A percentile compares a stretch with the other conserved stretches of the same genome.
Conservation (phyloP, 116 monocot genomes). For the Papilionanthe hybrid region DNA sequence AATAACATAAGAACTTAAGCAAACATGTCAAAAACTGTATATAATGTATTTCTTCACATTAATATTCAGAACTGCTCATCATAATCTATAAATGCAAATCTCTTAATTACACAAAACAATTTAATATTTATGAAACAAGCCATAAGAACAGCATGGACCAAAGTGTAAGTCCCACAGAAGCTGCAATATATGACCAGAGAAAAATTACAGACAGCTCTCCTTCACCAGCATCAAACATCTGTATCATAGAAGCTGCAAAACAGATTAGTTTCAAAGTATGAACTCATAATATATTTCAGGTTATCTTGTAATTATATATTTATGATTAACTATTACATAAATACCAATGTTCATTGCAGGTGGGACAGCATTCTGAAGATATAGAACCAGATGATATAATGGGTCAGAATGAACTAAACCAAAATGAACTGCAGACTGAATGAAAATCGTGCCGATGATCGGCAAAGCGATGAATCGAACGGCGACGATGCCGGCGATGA, state of each 20-base stretch:
- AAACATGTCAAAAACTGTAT: too few species aligned
- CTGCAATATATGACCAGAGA: constrained; percentile 33
- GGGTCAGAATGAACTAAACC: constrained; percentile 41
- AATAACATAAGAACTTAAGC: too few species aligned
- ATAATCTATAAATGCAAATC: too few species aligned
- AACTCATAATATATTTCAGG: background rate
- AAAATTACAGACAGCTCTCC: constrained; percentile 41
- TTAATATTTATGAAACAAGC: constrained; percentile 15
- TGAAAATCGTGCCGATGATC: constrained; percentile 20
- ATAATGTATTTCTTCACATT: too few species aligned
- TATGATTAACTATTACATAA: too few species aligned
- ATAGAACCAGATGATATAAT: constrained; percentile 41
- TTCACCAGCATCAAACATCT: constrained; percentile 47
- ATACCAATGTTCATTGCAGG: constrained; percentile 55
- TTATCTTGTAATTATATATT: background rate
- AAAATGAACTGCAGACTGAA: constrained; percentile 24
- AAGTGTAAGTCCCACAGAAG: constrained; percentile 29
- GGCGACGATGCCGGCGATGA: constrained; percentile 25
- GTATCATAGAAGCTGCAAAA: constrained; percentile 37
- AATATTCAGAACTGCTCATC: too few species aligned
- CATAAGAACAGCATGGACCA: constrained; percentile 43
- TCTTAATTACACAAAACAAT: background rate
- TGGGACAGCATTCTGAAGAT: constrained; percentile 48
- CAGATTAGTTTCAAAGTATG: background rate
- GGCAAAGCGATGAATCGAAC: constrained; percentile 40